These are phyloP conservation scores for Leptomonas pyrrhocoris DNA, from an alignment of 208 protist species.

Conservation along the genomic window DNA sequence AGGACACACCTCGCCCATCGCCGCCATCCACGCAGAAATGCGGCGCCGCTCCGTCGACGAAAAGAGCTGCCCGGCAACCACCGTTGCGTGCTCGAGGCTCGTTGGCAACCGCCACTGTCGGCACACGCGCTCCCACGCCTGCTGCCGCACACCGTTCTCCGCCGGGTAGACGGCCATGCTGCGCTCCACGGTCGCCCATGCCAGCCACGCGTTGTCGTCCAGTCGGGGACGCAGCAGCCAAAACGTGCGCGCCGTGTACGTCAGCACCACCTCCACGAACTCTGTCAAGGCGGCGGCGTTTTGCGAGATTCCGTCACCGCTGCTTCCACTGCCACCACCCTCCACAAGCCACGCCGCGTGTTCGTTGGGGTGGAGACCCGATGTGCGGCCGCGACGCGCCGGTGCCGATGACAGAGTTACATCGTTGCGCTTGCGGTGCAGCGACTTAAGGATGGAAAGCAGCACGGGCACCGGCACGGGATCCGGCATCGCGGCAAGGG, in stretches of 20 bases:
- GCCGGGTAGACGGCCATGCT: slow-evolving; percentile 25
- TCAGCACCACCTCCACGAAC: slow-evolving; percentile 56
- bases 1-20: slow-evolving; percentile 7
- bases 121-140: slow-evolving; percentile 31
- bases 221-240: slow-evolving; percentile 69
- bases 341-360: slow-evolving; percentile 10
- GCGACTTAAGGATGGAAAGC: slow-evolving; percentile 23
- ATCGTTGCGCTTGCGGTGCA: slow-evolving; percentile 3
- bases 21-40: slow-evolving; percentile 21
- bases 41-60: slow-evolving; percentile 21
- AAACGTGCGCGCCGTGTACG: slow-evolving; percentile 65
- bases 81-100: slow-evolving; percentile 34
- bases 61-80: slow-evolving; percentile 43
- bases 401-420: background rate
- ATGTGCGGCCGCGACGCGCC: background rate
- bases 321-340: slow-evolving; percentile 6
- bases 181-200: slow-evolving; percentile 32
- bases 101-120: slow-evolving; percentile 50
- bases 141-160: slow-evolving; percentile 24
- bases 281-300: slow-evolving; percentile 16
- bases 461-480: slow-evolving; percentile 24
- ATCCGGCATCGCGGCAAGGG: slow-evolving; percentile 27
- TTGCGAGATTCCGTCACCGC: no score
- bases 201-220: slow-evolving; percentile 52
- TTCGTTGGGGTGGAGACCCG: background rate